Base-by-base conservation (phyloP, 2,329 filamentous ascomycete genomes). In the Fusarium sp. region DNA sequence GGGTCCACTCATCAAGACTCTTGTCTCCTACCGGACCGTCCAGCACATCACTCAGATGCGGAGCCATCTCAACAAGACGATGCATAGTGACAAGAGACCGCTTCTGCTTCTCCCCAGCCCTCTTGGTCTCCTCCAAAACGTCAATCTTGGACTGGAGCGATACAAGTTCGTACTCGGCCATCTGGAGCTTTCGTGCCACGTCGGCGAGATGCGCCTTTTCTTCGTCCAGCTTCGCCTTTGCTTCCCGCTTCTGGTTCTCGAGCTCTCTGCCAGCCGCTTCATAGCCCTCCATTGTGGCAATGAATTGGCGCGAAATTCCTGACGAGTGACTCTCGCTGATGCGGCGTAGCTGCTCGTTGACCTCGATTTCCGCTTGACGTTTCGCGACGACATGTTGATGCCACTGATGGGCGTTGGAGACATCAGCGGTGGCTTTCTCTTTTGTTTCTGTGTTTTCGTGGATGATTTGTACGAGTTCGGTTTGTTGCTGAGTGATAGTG, bases 201-300 rank as follows among this genome's bases (percentile, higher is more conserved):
- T 32, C 17, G 4, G 29, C 35, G 2, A 59, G 29, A 10, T 31
- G 9, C 0, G 4, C 6, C 10, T 31, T 5, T n/a, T 39, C 38
- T 0, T 14, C 17, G 1, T 9, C 13, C 0, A 53, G 4, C 0
- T 2, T 1, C 1, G 1, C 14, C 1, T 25, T 11, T 0, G 42
- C 48, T 0, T 41, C 1, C 15, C 25, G 19, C 10, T 38, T 31
- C n/a, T 11, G 3, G 1, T 13, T 14, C 5, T 19, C n/a, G 3
- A 23, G 17, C 2, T 39, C 31, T 2, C n/a, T 31, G 2, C 31
- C 21, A 0, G 29, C 14, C 4, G 13, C 6, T 3, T n/a, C 19
- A 17, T 23, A 21, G 4, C 23, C 14, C 13, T 5, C 14, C 9
- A 25, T 39, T 6, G 9, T 21, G 10, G n/a, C 11, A 1, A 27